Base-by-base conservation (phyloP, 192 early-diverging fungal genomes). In the Entrophospora sp. region DNA sequence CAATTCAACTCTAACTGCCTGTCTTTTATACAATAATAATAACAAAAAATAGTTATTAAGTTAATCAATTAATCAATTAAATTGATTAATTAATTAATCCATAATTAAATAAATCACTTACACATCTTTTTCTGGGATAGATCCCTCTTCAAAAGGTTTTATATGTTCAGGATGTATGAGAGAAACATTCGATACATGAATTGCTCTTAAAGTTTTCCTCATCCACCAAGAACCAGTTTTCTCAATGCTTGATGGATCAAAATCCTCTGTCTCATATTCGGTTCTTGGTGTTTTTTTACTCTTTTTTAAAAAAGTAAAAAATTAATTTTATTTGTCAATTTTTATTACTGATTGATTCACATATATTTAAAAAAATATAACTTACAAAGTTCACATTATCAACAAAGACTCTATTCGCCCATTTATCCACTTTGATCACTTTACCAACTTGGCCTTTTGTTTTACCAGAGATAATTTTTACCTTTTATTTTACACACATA, bases 131-230 rank as follows among this genome's bases (percentile, higher is more conserved):
- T 24, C 31, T 35, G 31, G 32, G 16, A 10, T 56, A 35, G 8
- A 18, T 18, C 35, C 31, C n/a, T 4, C 53, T 56, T 20, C 1
- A n/a, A 35, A 56, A 56, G 14, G 18, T 12, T 75, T 73, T 2
- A 37, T 0, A 37, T 65, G 48, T 44, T 76, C 70, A 31, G 77
- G 77, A 49, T 79, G 67, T 32, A 76, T 45, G 18, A 76, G 70
- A 70, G 74, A 71, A 34, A 79, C 72, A 65, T 79, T 79, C 16
- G 77, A 76, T 38, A 76, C 38, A 64, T 79, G 77, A 60, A 79
- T 79, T 37, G 77, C 66, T 64, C 59, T 60, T 43, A 73, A 60
- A 40, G 31, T 14, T n/a, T 25, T 10, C 13, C 16, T 14, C 36
- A 65, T n/a, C 63, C 63, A 65, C 63, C 63, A 65, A n/a, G 24